Conservation (phyloP, 352 stramenopile species). For the Pythium folliculosum region DNA sequence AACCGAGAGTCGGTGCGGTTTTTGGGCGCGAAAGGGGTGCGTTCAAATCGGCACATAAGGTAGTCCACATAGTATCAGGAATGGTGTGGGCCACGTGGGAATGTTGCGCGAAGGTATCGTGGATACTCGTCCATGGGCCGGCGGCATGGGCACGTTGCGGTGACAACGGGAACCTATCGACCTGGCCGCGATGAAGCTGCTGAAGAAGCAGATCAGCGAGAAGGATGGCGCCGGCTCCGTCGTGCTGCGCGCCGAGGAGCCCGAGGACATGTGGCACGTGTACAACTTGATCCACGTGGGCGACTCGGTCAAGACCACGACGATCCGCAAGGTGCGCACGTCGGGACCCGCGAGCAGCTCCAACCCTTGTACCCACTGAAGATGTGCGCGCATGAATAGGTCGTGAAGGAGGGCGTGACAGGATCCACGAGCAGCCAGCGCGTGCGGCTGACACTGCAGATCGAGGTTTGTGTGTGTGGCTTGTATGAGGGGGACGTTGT, state of each 20-base stretch:
- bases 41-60: slow-evolving; percentile 24
- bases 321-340: slow-evolving; percentile 93
- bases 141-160: slow-evolving; percentile 1
- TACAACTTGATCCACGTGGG: slow-evolving; percentile 97
- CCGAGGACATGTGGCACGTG: slow-evolving; percentile 98
- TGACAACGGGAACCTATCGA: neutral
- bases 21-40: slow-evolving; percentile 18
- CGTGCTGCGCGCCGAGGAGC: slow-evolving; percentile 92
- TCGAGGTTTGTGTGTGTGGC: slow-evolving; percentile 61
- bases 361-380: neutral
- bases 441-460: slow-evolving; percentile 95
- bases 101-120: slow-evolving; percentile 33
- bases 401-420: slow-evolving; percentile 94
- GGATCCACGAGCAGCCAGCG: slow-evolving; percentile 95
- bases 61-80: slow-evolving; percentile 8
- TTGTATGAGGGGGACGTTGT: neutral
- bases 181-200: slow-evolving; percentile 85
- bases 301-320: slow-evolving; percentile 96
- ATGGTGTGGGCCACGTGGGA: slow-evolving; percentile 19
- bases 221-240: slow-evolving; percentile 95
- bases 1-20: neutral
- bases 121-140: slow-evolving; percentile 6
- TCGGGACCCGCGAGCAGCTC: slow-evolving; percentile 2
- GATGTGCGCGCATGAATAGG: slow-evolving; percentile 35
- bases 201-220: slow-evolving; percentile 91